Evolutionary conservation across 495 filamentous ascomycete genomes (phyloP).

Genomic region (Daldinia caldariorum): DNA sequence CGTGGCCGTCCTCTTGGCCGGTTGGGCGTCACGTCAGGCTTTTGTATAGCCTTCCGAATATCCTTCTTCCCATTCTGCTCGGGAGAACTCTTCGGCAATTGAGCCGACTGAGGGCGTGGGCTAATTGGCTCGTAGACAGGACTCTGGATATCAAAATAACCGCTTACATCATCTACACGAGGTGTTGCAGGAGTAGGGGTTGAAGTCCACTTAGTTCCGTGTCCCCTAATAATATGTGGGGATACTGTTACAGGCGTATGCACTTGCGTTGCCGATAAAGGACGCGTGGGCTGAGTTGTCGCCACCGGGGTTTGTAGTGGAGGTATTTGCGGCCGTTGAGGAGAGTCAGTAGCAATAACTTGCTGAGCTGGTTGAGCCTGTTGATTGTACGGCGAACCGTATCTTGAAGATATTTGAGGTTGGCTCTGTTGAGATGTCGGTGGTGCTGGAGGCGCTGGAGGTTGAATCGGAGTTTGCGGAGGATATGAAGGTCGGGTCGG

Average conservation of each 20-base stretch:
- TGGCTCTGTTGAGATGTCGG: constrained; percentile 48
- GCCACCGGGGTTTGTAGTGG: constrained; percentile 40
- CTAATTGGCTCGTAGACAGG: constrained; percentile 60
- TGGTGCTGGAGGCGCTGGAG: constrained; percentile 33
- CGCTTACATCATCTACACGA: constrained; percentile 38
- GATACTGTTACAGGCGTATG: constrained; percentile 38
- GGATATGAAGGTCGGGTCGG: constrained; percentile 38
- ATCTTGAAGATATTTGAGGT: constrained; percentile 47
- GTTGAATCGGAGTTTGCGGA: constrained; percentile 41
- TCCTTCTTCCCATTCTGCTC: constrained; percentile 45
- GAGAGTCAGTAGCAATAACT: constrained; percentile 37
- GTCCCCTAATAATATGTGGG: constrained; percentile 48
- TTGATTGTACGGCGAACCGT: constrained; percentile 55
- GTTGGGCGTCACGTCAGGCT: constrained; percentile 41
- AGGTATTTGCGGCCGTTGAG: constrained; percentile 38
- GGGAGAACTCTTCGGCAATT: constrained; percentile 42
- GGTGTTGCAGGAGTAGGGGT: constrained; percentile 60
- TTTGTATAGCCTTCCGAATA: constrained; percentile 37
- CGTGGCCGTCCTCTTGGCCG: constrained; percentile 49
- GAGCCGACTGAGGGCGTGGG: constrained; percentile 53
- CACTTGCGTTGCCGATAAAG: constrained; percentile 24
- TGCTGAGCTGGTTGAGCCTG: constrained; percentile 49
- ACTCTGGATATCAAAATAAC: constrained; percentile 49
- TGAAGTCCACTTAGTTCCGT: constrained; percentile 60
- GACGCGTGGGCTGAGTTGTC: constrained; percentile 30